Base-by-base conservation (phyloP, 257 asterid species). In the Hygrophila difformis region DNA sequence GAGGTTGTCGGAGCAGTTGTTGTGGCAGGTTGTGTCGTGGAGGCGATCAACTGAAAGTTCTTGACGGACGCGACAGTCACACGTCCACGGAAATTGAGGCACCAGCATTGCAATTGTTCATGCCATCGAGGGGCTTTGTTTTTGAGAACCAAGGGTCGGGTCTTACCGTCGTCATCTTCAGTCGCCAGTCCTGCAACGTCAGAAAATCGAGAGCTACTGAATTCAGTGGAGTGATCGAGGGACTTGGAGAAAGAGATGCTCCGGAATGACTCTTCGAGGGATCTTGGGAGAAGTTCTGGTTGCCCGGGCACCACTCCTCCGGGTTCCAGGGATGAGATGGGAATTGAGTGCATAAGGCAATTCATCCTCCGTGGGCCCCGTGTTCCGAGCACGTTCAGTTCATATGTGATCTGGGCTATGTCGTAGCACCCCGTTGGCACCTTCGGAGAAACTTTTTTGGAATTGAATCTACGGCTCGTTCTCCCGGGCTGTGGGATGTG, bases 101-200 rank as follows among this genome's bases (percentile, higher is more conserved):
- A 80, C 92, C 92, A 80, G 64, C 87, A 73, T 51, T 80, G 79
- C 52, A 75, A 40, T 62, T 80, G 53, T 18, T 80, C 87, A 29
- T 80, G 87, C 87, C 87, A 80, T 1, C 92, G 71, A 1, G 87
- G 81, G 4, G 78, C 39, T 71, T 81, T 81, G 72, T 81, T 81
- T 64, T 69, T 71, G n/a, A 81, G 74, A 50, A 81, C 75, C 64
- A 81, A 46, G 2, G 87, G 93, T 70, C 45, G 53, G 1, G 39
- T 14, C 38, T 76, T 76, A 12, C 52, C 35, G 0, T 51, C 62
- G 0, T 34, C 67, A 8, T 59, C 81, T 6, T 47, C 75, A 11
- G 42, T 57, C 18, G 67, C 47, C 42, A 43, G 11, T 5, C 31
- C 31, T 0, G 12, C 63, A 19, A 55, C 42, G 6, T 72, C 89